phyloP scores from a whole-genome alignment of 768 basidiomycete species.

The Serendipita vermifera region DNA sequence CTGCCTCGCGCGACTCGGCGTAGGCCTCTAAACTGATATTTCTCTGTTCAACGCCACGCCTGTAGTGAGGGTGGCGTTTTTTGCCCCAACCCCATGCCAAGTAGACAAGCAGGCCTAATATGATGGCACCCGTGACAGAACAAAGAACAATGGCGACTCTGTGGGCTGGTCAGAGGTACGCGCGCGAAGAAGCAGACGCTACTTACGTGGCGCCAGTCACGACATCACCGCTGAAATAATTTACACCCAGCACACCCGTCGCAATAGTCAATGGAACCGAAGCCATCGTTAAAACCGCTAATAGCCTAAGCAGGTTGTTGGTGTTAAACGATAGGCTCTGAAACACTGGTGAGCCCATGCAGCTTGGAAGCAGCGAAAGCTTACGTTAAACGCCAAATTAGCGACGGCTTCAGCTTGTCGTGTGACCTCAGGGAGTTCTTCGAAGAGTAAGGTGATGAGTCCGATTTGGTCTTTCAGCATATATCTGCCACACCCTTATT shows the following conservation, averaged over 20 bases:
- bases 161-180: neutral
- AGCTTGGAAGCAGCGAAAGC: neutral
- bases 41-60: neutral
- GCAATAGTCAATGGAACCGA: neutral
- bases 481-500: neutral
- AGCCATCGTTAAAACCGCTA: neutral
- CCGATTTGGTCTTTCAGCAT: neutral
- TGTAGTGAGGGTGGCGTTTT: neutral
- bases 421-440: neutral
- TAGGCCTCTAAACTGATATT: too few relatives aligned
- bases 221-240: neutral
- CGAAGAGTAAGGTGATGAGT: neutral
- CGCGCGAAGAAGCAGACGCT: too few relatives aligned
- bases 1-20: neutral
- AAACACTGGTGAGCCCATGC: neutral
- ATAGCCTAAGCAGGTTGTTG: neutral
- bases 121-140: neutral
- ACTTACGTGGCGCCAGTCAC: neutral
- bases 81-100: neutral
- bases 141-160: too few relatives aligned
- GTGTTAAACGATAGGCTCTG: neutral
- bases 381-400: neutral
- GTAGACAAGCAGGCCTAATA: neutral
- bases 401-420: conserved; percentile 1
- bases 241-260: neutral